Conservation (phyloP, 192 early-diverging fungal genomes). For the Globomyces pollinis-pini region DNA sequence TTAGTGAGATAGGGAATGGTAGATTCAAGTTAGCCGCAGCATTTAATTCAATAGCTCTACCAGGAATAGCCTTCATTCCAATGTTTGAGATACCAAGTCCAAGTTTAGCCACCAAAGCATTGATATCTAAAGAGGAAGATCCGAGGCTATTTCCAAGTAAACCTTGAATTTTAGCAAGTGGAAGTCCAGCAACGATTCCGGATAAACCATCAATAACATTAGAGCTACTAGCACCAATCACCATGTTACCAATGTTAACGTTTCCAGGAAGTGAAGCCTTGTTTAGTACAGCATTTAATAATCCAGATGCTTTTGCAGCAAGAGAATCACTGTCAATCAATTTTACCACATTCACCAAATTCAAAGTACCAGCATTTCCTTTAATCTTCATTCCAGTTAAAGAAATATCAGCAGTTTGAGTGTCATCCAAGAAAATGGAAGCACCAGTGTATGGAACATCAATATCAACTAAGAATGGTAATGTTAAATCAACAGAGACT, state of each 20-base stretch:
- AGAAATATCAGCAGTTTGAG: neutral
- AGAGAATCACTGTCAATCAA: neutral
- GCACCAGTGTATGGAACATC: constrained; percentile 2
- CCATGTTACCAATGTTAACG: neutral
- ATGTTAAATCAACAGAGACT: constrained; percentile 11
- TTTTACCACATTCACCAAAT: neutral
- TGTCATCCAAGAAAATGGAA: neutral
- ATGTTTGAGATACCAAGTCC: neutral
- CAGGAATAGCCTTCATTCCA: neutral
- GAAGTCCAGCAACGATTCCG: neutral
- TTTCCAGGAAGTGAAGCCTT: neutral
- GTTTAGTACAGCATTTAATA: neutral
- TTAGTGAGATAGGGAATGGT: constrained; percentile 20
- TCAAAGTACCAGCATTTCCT: neutral
- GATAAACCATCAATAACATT: constrained; percentile 2
- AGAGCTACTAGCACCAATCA: neutral
- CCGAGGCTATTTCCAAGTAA: neutral
- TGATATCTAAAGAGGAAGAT: neutral
- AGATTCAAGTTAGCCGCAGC: constrained; percentile 7
- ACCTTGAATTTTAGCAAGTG: neutral
- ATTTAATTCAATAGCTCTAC: neutral
- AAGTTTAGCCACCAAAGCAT: neutral
- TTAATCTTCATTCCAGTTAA: neutral
- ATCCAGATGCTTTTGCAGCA: neutral
- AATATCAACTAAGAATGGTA: constrained; percentile 2